These are phyloP conservation scores for Umbilicus rupestris DNA, from an alignment of 164 flowering plant species.

Conservation along the genomic window DNA sequence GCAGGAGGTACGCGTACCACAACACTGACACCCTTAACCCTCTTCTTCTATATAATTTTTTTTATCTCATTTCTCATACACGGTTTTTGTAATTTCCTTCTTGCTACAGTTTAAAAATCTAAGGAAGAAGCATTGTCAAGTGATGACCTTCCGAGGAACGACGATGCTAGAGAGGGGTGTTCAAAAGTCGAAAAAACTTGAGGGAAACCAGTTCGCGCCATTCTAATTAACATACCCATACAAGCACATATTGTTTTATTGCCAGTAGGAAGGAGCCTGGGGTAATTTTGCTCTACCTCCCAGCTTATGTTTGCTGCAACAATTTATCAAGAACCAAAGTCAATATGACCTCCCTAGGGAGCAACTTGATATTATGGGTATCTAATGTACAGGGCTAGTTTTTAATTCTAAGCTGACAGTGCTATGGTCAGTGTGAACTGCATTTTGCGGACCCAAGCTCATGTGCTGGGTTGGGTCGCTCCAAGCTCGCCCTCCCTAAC, in stretches of 20 bases:
- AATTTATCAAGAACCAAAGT: not conserved
- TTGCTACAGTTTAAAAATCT: constrained; percentile 36
- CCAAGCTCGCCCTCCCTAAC: too few relatives aligned
- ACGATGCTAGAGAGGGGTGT: constrained; percentile 41
- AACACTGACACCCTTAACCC: not conserved
- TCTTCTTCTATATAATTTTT: not conserved
- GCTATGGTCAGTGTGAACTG: too few relatives aligned
- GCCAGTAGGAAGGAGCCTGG: not conserved
- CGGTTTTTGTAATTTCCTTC: not conserved
- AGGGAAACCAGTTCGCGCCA: not conserved
- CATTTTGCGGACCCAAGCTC: too few relatives aligned
- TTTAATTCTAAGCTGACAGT: too few relatives aligned
- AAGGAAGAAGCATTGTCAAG: constrained; percentile 30
- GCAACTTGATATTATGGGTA: too few relatives aligned
- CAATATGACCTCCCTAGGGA: not conserved
- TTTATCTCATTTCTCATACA: not conserved
- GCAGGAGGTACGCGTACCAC: constrained; percentile 27
- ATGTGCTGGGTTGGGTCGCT: too few relatives aligned
- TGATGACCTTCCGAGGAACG: constrained; percentile 43
- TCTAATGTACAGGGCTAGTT: too few relatives aligned
- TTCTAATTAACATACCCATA: not conserved
- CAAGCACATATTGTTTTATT: not conserved
- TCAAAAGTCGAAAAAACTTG: constrained; percentile 12
- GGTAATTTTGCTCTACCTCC: not conserved
- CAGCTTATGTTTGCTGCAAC: not conserved